These are phyloP conservation scores for Drechslerella dactyloides DNA, from an alignment of 2,329 filamentous ascomycete genomes.

Conservation along the genomic window DNA sequence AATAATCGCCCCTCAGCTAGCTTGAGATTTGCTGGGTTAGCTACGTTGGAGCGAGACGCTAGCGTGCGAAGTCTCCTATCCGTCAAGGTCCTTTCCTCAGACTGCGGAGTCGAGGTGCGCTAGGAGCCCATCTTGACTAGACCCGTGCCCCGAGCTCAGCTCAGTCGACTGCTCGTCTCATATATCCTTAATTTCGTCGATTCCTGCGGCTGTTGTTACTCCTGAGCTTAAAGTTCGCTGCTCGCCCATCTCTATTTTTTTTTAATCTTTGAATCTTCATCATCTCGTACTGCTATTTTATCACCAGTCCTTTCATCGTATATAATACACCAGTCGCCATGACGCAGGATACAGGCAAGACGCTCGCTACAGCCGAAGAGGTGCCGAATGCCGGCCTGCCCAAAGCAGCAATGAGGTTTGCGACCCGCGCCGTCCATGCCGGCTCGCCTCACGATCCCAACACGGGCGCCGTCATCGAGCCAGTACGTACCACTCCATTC, in stretches of 20 bases:
- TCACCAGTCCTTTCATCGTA: background rate
- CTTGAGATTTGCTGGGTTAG: too few species aligned
- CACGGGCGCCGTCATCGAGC: conserved; percentile 93
- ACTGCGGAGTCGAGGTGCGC: too few species aligned
- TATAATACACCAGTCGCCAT: conserved; percentile 20
- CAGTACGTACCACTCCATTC: conserved; percentile 63
- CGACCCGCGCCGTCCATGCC: conserved; percentile 92
- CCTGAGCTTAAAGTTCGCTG: too few species aligned
- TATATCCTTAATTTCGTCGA: too few species aligned
- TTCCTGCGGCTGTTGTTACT: too few species aligned
- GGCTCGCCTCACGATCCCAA: conserved; percentile 86
- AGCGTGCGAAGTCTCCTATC: too few species aligned
- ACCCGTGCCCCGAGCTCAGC: too few species aligned
- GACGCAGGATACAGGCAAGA: conserved; percentile 23
- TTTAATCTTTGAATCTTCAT: conserved; percentile 8
- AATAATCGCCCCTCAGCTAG: too few species aligned
- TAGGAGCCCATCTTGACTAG: too few species aligned
- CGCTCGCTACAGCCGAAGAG: background rate
- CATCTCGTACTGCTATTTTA: conserved; percentile 2
- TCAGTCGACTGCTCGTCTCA: too few species aligned
- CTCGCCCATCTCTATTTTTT: background rate
- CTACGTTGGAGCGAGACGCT: too few species aligned
- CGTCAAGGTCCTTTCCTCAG: too few species aligned
- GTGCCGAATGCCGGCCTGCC: conserved; percentile 65
- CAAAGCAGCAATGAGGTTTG: conserved; percentile 76